Conservation (phyloP, 371 early-diverging fungal genomes). For the Paraphysoderma sedebokerense region DNA sequence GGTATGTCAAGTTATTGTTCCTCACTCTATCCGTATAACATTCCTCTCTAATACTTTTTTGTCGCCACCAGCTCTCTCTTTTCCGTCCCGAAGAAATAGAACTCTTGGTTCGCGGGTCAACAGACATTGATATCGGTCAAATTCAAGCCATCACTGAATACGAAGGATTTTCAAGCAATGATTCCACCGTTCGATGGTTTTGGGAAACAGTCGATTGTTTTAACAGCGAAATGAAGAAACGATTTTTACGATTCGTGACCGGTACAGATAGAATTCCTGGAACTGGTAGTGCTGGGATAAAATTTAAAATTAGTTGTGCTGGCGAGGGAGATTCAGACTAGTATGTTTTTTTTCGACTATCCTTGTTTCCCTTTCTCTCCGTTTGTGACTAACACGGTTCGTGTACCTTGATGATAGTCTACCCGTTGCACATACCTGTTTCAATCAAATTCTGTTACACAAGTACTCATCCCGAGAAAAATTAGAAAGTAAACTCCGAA, state of each 20-base stretch:
- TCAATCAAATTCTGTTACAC: conserved; percentile 82
- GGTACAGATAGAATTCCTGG: conserved; percentile 94
- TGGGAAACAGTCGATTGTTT: conserved; percentile 75
- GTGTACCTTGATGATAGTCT: too few species aligned
- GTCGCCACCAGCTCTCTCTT: conserved; percentile 17
- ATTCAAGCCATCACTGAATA: conserved; percentile 64
- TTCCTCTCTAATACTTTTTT: neutral
- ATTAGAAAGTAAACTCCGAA: conserved; percentile 53
- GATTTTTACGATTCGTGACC: conserved; percentile 85
- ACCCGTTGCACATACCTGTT: conserved; percentile 93
- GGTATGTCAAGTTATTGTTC: conserved; percentile 30
- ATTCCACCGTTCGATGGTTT: conserved; percentile 47
- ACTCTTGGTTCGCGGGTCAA: conserved; percentile 81
- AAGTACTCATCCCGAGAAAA: conserved; percentile 57
- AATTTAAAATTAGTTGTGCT: conserved; percentile 57
- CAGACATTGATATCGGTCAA: conserved; percentile 59
- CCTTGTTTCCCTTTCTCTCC: conserved; percentile 1
- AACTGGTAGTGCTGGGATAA: conserved; percentile 59
- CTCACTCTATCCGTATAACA: neutral
- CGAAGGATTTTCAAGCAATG: conserved; percentile 47
- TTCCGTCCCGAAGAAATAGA: conserved; percentile 95
- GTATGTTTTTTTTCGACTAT: conserved; percentile 1
- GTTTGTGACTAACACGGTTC: conserved; percentile 30
- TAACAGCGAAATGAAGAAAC: conserved; percentile 47
- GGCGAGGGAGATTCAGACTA: conserved; percentile 26